Conservation (phyloP, 2,329 filamentous ascomycete genomes). For the Claviceps fusiformis region DNA sequence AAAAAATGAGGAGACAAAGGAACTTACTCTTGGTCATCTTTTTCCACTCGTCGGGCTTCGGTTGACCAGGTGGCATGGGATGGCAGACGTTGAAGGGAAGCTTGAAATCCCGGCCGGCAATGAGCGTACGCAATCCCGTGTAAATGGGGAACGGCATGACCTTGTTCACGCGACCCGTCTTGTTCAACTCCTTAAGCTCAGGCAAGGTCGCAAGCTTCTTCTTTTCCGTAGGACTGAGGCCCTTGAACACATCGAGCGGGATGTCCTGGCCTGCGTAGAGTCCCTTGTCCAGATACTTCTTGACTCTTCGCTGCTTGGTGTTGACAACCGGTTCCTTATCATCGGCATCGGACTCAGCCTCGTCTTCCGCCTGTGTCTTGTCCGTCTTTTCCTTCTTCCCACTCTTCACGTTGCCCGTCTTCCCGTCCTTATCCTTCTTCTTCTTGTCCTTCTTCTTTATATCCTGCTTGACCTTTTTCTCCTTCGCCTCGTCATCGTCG, state of each 20-base stretch:
- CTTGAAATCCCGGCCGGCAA: conserved; percentile 68
- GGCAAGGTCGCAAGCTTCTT: conserved; percentile 34
- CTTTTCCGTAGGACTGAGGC: conserved; percentile 36
- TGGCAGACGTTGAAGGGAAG: conserved; percentile 84
- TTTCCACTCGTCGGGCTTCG: conserved; percentile 85
- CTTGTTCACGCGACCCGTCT: conserved; percentile 35
- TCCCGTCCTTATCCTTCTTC: background rate
- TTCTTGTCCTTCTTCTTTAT: too few relatives aligned
- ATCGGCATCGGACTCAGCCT: conserved; percentile 8
- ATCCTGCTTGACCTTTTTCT: background rate
- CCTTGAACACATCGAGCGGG: conserved; percentile 32
- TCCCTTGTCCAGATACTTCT: conserved; percentile 71
- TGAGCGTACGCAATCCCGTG: conserved; percentile 55
- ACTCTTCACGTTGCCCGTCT: background rate
- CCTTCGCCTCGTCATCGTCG: too few relatives aligned
- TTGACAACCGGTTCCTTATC: conserved; percentile 14
- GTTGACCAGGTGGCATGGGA: conserved; percentile 70
- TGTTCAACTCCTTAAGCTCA: conserved; percentile 25
- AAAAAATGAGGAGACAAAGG: background rate
- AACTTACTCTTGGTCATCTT: conserved; percentile 73
- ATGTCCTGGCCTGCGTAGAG: conserved; percentile 72
- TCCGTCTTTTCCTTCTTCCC: background rate
- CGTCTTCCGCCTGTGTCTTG: background rate
- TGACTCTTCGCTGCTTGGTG: conserved; percentile 36
- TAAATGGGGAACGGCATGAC: conserved; percentile 67